Evolutionary conservation across 306 rosid species (phyloP).

Genomic region (Malus domestica): DNA sequence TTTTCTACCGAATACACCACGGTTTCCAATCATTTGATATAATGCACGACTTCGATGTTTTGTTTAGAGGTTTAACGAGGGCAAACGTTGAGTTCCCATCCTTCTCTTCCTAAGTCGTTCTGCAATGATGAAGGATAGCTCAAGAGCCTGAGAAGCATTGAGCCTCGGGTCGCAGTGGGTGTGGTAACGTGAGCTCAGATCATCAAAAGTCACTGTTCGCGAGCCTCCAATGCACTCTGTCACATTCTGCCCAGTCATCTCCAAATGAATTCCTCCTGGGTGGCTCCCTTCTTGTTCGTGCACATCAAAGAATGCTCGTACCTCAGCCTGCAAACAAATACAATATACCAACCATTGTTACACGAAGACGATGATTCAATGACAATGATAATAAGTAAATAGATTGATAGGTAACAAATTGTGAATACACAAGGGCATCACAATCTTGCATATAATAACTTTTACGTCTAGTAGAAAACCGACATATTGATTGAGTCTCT

Average conservation of each 20-base stretch:
- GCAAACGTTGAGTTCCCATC: slow-evolving; percentile 35
- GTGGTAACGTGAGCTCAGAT: slow-evolving; percentile 69
- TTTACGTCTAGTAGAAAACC: not conserved
- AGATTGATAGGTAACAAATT: not conserved
- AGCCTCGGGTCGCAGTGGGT: slow-evolving; percentile 75
- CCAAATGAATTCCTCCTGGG: slow-evolving; percentile 67
- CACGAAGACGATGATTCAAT: not conserved
- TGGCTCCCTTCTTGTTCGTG: slow-evolving; percentile 84
- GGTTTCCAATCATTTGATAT: not conserved
- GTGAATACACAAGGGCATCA: not conserved
- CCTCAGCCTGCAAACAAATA: slow-evolving; percentile 49
- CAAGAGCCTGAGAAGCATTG: slow-evolving; percentile 75
- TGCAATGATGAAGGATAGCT: slow-evolving; percentile 60
- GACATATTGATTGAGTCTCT: not conserved
- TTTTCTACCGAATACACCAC: slow-evolving; percentile 11
- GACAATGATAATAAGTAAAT: not conserved
- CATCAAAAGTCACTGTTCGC: slow-evolving; percentile 60
- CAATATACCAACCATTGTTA: not conserved
- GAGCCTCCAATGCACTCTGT: slow-evolving; percentile 84
- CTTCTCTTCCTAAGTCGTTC: slow-evolving; percentile 72
- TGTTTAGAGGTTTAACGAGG: slow-evolving; percentile 22
- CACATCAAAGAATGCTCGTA: slow-evolving; percentile 72
- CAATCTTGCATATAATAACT: not conserved
- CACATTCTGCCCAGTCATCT: slow-evolving; percentile 78
- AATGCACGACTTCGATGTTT: not conserved